Conservation (phyloP, 2,329 filamentous ascomycete genomes). For the Diaporthe citri region DNA sequence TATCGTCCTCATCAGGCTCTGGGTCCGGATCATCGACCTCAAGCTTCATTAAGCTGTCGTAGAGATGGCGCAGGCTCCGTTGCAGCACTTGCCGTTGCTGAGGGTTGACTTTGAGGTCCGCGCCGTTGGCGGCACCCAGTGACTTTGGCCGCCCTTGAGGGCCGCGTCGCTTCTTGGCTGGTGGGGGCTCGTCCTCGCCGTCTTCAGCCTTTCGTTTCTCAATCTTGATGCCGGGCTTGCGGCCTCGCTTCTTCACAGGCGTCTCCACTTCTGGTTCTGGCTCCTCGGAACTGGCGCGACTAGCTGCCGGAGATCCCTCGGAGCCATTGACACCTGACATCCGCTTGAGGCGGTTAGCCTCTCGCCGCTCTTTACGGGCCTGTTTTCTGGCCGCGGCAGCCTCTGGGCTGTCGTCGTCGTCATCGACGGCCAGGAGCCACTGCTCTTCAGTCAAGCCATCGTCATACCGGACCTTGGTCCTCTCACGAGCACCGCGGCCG, state of each 20-base stretch:
- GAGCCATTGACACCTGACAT: slow-evolving; percentile 46
- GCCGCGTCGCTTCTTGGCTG: slow-evolving; percentile 79
- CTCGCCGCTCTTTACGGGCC: slow-evolving; percentile 84
- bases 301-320: slow-evolving; percentile 83
- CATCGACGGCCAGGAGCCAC: slow-evolving; percentile 98
- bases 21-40: slow-evolving; percentile 80
- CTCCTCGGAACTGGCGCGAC: slow-evolving; percentile 86
- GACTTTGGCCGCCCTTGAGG: slow-evolving; percentile 79
- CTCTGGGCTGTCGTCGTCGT: slow-evolving; percentile 94
- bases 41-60: slow-evolving; percentile 84
- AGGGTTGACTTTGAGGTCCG: slow-evolving; percentile 71
- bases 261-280: slow-evolving; percentile 59
- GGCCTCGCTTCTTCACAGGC: slow-evolving; percentile 83
- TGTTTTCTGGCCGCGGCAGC: slow-evolving; percentile 92
- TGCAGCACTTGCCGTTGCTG: slow-evolving; percentile 84
- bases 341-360: slow-evolving; percentile 79
- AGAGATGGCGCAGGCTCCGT: slow-evolving; percentile 80
- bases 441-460: slow-evolving; percentile 98
- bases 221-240: slow-evolving; percentile 78
- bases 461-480: slow-evolving; percentile 94
- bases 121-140: slow-evolving; percentile 51
- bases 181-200: slow-evolving; percentile 80
- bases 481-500: slow-evolving; percentile 93
- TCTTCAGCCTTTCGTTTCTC: slow-evolving; percentile 93
- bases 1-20: slow-evolving; percentile 58